Evolutionary conservation across 2,329 filamentous ascomycete species (phyloP).

Genomic region (Xylaria digitata): DNA sequence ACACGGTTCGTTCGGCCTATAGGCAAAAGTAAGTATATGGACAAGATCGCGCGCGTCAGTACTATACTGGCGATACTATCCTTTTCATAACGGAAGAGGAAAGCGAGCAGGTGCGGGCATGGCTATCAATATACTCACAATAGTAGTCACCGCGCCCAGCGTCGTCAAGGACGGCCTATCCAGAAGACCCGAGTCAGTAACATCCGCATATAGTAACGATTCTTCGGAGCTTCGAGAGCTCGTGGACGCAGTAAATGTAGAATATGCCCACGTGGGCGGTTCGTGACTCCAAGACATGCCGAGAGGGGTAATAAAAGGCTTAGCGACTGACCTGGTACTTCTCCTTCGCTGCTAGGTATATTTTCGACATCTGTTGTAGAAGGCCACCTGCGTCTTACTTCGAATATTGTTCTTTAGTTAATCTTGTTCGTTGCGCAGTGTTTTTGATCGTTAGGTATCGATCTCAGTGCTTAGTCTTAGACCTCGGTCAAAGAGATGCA

Average conservation of each 20-base stretch:
- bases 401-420: constrained; percentile 1
- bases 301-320: too few species aligned
- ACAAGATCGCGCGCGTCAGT: neutral
- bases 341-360: constrained; percentile 48
- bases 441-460: constrained; percentile 9
- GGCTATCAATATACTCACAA: constrained; percentile 41
- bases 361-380: constrained; percentile 45
- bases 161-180: constrained; percentile 47
- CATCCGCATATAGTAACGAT: too few species aligned
- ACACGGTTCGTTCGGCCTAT: constrained; percentile 50
- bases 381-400: constrained; percentile 5
- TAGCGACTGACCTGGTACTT: constrained; percentile 44
- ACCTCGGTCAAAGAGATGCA: constrained; percentile 8
- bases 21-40: constrained; percentile 17
- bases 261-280: too few species aligned
- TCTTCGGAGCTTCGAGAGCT: too few species aligned
- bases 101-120: neutral
- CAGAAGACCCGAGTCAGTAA: too few species aligned
- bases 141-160: constrained; percentile 49
- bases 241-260: too few species aligned
- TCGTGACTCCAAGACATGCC: too few species aligned
- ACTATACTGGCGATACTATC: neutral
- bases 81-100: neutral
- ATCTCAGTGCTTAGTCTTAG: neutral
- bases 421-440: constrained; percentile 4